Evolutionary conservation across 2,329 filamentous ascomycete species (phyloP), one percentile per base, ranked within the genome.

Genomic region (Passalora sequoiae): DNA sequence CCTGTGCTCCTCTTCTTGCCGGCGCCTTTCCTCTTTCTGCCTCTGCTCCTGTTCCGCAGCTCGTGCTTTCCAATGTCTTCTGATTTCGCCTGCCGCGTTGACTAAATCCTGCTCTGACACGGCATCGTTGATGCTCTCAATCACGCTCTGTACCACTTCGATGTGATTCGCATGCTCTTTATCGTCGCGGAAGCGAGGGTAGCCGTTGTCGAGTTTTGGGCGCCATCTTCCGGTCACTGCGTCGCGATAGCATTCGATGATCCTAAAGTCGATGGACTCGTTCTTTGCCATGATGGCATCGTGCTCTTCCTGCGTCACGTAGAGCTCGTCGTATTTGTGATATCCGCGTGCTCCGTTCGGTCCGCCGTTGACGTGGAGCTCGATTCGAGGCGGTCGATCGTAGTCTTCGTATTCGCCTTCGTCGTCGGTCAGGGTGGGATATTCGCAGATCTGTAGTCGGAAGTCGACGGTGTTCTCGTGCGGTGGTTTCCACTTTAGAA

Each of bases 401-500:
- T 89, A 97, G 67, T 97, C 89, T 37, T 76, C 61, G 55, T 74
- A 75, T 25, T 77, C 66, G 13, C 86, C 83, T 24, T 79, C 77
- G 33, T 78, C 77, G 56, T 92, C 84, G 12, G 86, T 76, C n/a
- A 84, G 72, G 0, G 73, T 61, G 0, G 85, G 84, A 59, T 96
- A 97, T 9, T 77, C 73, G 41, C 66, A 70, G 31, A 98, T 75
- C 39, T 78, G 78, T 57, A 97, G 75, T 30, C 84, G 78, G 65
- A 95, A 96, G 64, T 98, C 92, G 55, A 98, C 81, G 0, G 89
- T 94, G 69, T 98, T 98, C 65, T 98, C 92, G 53, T 86, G 76
- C 3, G 88, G 87, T 0, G 91, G 89, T 68, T 98, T 98, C 92
- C 92, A 98, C 66, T 98, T 98, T 28, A 98, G 73, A 51, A 96